Conservation (phyloP, 441 rosid species). For the Gossypium davidsonii region DNA sequence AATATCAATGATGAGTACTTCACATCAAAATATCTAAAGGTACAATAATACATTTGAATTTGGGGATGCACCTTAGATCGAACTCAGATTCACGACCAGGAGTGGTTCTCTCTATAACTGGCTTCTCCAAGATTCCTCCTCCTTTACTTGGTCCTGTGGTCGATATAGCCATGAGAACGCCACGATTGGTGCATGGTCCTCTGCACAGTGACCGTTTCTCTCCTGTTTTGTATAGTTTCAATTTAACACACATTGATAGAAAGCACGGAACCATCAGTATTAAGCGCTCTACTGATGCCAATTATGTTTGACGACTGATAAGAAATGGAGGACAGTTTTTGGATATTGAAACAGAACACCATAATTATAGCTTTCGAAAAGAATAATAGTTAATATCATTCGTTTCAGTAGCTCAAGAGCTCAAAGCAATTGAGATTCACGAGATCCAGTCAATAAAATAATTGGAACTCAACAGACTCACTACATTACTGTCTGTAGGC, state of each 20-base stretch:
- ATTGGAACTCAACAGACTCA: neutral
- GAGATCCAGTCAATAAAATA: neutral
- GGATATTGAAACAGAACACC: neutral
- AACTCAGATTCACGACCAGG: conserved; percentile 89
- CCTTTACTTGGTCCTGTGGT: conserved; percentile 68
- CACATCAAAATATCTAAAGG: neutral
- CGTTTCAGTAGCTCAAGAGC: neutral
- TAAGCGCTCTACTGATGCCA: neutral
- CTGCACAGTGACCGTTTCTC: conserved; percentile 44
- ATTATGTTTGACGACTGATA: neutral
- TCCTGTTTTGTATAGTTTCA: conserved; percentile 32
- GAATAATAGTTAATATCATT: neutral
- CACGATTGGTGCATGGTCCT: conserved; percentile 52
- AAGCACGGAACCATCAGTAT: conserved; percentile 5
- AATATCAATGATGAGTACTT: neutral
- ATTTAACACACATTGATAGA: conserved; percentile 12
- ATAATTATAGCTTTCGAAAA: neutral
- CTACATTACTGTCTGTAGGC: neutral
- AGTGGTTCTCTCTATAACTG: conserved; percentile 66
- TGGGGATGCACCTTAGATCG: conserved; percentile 56
- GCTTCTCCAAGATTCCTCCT: conserved; percentile 81
- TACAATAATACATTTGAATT: neutral
- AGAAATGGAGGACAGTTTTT: neutral
- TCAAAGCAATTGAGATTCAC: neutral
- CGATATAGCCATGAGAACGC: conserved; percentile 50